Conservation (phyloP, 225 moss, liverwort and hornwort genomes). For the Lunularia cruciata region DNA sequence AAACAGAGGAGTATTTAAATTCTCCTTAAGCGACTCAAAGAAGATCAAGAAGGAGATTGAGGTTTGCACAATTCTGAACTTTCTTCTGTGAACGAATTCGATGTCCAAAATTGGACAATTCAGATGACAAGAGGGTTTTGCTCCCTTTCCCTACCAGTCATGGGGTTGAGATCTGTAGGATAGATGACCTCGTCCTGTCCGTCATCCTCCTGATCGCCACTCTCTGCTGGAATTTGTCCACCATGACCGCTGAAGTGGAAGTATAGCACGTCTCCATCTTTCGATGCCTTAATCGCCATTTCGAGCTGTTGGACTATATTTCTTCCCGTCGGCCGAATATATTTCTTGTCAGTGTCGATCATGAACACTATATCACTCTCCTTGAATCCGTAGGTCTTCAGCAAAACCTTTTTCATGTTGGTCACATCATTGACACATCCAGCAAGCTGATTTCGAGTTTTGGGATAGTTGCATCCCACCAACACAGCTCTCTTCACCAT, state of each 20-base stretch:
- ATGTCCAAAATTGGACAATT: too few relatives aligned
- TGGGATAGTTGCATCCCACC: constrained; percentile 81
- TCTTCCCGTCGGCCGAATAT: constrained; percentile 50
- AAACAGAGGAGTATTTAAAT: too few relatives aligned
- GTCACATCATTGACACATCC: constrained; percentile 75
- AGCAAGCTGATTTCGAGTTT: constrained; percentile 57
- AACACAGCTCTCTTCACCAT: constrained; percentile 78
- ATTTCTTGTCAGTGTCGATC: constrained; percentile 54
- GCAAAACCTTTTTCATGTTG: constrained; percentile 50
- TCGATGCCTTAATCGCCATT: constrained; percentile 41
- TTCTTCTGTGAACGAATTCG: too few relatives aligned
- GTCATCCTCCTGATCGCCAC: constrained; percentile 29
- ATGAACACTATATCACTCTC: constrained; percentile 57
- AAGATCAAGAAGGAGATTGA: not conserved
- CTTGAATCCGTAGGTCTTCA: constrained; percentile 55
- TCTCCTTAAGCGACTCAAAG: not conserved
- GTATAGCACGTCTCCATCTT: constrained; percentile 55
- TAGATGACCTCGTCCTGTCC: constrained; percentile 32
- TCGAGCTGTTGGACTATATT: constrained; percentile 49
- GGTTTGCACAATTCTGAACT: too few relatives aligned
- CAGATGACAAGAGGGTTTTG: too few relatives aligned
- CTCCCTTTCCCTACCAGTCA: constrained; percentile 29
- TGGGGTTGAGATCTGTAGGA: constrained; percentile 29
- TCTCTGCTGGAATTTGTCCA: constrained; percentile 49
- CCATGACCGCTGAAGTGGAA: constrained; percentile 74